Evolutionary conservation across 1,139 yeast species (phyloP).

Genomic region (Yamadazyma sp.): DNA sequence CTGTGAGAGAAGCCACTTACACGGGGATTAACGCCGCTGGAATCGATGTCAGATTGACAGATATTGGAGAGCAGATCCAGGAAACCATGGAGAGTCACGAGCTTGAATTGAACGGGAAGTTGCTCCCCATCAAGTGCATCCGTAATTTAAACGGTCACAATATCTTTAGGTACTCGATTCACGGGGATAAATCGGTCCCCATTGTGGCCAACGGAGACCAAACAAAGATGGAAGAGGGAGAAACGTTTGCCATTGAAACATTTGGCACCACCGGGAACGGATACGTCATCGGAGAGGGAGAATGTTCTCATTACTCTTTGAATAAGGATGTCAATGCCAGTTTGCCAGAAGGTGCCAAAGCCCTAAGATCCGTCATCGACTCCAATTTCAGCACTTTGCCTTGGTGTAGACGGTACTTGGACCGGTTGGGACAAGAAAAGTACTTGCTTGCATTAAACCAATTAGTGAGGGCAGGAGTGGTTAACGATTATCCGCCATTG

Average conservation of each 20-base stretch:
- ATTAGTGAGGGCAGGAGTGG: slow-evolving; percentile 80
- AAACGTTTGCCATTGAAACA: slow-evolving; percentile 95
- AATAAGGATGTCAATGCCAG: slow-evolving; percentile 45
- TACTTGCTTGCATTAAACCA: slow-evolving; percentile 86
- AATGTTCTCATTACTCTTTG: slow-evolving; percentile 89
- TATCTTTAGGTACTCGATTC: slow-evolving; percentile 79
- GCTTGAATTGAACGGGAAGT: slow-evolving; percentile 83
- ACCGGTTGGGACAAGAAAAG: slow-evolving; percentile 87
- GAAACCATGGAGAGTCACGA: slow-evolving; percentile 98
- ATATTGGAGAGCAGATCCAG: slow-evolving; percentile 93
- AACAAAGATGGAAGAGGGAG: slow-evolving; percentile 99
- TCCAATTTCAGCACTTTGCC: slow-evolving; percentile 90
- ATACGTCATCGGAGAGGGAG: slow-evolving; percentile 82
- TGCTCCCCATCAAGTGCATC: slow-evolving; percentile 83
- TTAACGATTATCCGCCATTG: slow-evolving; percentile 96
- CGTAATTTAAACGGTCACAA: slow-evolving; percentile 94
- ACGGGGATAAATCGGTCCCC: slow-evolving; percentile 95
- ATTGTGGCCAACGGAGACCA: slow-evolving; percentile 90
- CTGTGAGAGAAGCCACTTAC: slow-evolving; percentile 90
- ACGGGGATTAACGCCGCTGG: slow-evolving; percentile 94
- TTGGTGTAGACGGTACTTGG: slow-evolving; percentile 93
- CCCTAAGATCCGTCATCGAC: slow-evolving; percentile 66
- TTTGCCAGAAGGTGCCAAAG: slow-evolving; percentile 66
- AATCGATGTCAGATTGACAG: slow-evolving; percentile 91
- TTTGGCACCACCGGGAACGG: slow-evolving; percentile 97